These are phyloP conservation scores for Penicillium psychrofluorescens DNA, from an alignment of 495 filamentous ascomycete genomes.

Conservation along the genomic window DNA sequence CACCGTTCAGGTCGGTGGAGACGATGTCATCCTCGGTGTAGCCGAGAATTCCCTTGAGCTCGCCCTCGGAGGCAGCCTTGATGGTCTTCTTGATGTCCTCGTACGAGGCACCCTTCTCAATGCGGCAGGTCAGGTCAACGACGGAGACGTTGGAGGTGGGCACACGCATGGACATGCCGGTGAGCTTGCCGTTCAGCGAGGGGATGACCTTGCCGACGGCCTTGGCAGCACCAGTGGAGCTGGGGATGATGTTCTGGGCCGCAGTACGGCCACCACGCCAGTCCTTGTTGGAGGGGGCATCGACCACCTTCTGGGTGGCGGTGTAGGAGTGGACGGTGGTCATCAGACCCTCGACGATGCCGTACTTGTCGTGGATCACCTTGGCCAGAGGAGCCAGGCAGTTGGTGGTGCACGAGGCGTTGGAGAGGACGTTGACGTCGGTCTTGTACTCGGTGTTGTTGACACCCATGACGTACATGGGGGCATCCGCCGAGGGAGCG, in stretches of 20 bases:
- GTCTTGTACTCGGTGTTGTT: conserved; percentile 89
- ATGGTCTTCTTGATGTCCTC: conserved; percentile 89
- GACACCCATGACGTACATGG: conserved; percentile 99
- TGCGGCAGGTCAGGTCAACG: conserved; percentile 90
- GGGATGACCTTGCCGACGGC: conserved; percentile 99
- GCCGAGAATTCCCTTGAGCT: conserved; percentile 82
- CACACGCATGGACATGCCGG: conserved; percentile 98
- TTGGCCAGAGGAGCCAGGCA: conserved; percentile 98
- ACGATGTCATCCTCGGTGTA: conserved; percentile 98
- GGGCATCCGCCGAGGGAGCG: conserved; percentile 95
- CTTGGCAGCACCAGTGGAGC: conserved; percentile 98
- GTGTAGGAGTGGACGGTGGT: conserved; percentile 99
- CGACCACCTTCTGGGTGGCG: conserved; percentile 98
- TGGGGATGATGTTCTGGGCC: conserved; percentile 99
- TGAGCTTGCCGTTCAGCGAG: conserved; percentile 95
- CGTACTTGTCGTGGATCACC: conserved; percentile 96
- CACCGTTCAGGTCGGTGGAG: conserved; percentile 87
- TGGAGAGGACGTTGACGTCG: conserved; percentile 88
- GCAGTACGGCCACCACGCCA: conserved; percentile 98
- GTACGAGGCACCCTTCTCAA: conserved; percentile 84
- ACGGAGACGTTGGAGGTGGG: conserved; percentile 98
- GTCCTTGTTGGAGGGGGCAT: conserved; percentile 96
- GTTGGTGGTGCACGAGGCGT: conserved; percentile 99
- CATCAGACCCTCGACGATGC: conserved; percentile 98
- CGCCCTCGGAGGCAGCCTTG: conserved; percentile 79